phyloP scores from a whole-genome alignment of 495 filamentous ascomycete species.

The Tuber aestivum region DNA sequence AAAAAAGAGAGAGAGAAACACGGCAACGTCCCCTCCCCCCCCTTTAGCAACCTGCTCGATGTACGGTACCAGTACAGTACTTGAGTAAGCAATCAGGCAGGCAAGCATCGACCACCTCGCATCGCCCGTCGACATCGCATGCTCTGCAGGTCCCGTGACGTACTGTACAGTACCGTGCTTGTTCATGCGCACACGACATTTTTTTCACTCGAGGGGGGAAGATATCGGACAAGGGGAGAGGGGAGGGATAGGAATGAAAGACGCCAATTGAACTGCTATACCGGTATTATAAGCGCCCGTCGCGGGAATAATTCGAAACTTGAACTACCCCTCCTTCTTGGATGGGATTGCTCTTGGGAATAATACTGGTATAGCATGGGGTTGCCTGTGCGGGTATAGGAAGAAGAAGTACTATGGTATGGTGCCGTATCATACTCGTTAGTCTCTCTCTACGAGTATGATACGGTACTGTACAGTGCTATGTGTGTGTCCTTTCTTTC shows the following conservation, averaged over 20 bases:
- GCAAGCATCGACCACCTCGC: constrained; percentile 2
- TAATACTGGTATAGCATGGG: background rate
- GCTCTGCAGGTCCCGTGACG: background rate
- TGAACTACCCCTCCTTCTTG: background rate
- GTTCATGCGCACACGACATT: background rate
- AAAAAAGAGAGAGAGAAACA: background rate
- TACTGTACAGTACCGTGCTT: background rate
- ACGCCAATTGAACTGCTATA: background rate
- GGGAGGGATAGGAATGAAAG: background rate
- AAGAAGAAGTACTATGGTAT: background rate
- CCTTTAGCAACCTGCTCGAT: background rate
- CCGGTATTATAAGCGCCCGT: background rate
- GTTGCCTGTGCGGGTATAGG: background rate
- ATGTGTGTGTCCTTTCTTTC: background rate
- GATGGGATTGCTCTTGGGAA: background rate
- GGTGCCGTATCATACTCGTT: background rate
- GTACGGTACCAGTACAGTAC: too few relatives aligned
- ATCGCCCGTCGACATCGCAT: background rate
- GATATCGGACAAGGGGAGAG: background rate
- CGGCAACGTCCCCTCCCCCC: background rate
- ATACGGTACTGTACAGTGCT: background rate
- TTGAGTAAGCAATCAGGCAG: background rate
- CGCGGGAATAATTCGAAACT: background rate
- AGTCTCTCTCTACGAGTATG: background rate
- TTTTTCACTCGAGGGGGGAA: background rate